Evolutionary conservation across 768 basidiomycete genomes (phyloP), one percentile per base, ranked within the genome.

Genomic region (Russula earlei): DNA sequence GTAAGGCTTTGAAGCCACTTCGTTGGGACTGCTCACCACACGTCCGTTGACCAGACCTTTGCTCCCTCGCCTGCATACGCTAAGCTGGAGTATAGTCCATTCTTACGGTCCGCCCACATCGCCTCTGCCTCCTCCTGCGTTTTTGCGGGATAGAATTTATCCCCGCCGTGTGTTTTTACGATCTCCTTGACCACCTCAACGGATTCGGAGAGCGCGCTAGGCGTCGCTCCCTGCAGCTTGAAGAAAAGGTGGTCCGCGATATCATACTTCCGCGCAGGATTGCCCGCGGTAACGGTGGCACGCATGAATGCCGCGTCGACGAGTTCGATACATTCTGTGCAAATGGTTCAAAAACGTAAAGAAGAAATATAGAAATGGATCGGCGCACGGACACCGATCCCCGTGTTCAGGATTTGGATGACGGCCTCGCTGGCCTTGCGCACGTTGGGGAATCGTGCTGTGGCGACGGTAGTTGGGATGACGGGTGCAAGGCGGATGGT

Each of bases 401-500:
- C 88, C 19, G 75, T 71, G 64, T 85, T 81, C 55, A 87, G 71
- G 1, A 91, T 79, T 44, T 88, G 85, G 14, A 76, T 78, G 0
- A 85, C 86, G 0, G 89, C 88, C 57, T 81, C 78, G 7, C 85
- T 84, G 0, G 92, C 92, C 31, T 72, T 76, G 52, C 78, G 77
- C 7, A 93, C 84, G 58, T 85, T 69, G 0, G 86, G 84, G 66
- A 95, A 95, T 34, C 87, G 84, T 15, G 81, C 89, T 10, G 89
- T 77, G 0, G 91, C 91, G 20, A 91, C 88, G 0, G 81, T 84
- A 2, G 88, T 91, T 1, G 91, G 88, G 2, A 94, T 67, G 1
- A 90, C 68, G 0, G 92, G 92, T 0, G 92, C 80, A 10, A 96
- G 75, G 5, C 89, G 77, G 43, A 94, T 75, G 0, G 91, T 94